Evolutionary conservation across 768 basidiomycete genomes (phyloP), one percentile per base, ranked within the genome.

Genomic region (Suillus hirtellus): DNA sequence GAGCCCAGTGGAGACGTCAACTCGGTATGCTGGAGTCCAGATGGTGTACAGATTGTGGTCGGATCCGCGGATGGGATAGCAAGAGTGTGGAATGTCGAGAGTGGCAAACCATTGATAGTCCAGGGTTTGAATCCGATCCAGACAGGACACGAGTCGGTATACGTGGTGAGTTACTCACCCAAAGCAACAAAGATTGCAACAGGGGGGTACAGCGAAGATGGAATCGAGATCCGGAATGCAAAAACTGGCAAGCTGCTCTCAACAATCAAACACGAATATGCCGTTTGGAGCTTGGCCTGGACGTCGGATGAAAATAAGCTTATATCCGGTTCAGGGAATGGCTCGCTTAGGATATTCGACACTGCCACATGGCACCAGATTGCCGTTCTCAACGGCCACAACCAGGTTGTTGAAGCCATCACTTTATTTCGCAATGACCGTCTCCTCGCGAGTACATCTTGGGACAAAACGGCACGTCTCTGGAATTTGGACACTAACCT

Each of bases 31-130:
- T 54, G 53, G 53, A 35, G 53, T n/a, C 53, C 53, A 9, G 65
- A 69, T 52, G 64, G 63, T 19, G 38, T 43, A 38, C 55, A 46
- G 14, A 38, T 71, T 8, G 60, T 67, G 38, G 58, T 66, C 9
- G 64, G 60, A 35, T 61, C 68, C 4, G 46, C n/a, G 11, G 70
- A 71, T 34, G 52, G 46, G 4, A 64, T 62, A 19, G 56, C 66
- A 17, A 44, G 60, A n/a, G 60, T 60, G 17, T 60, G 60, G 60
- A 6, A 60, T 50, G 34, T 27, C 11, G n/a, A 50, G 31, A 60
- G n/a, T 1, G 60, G 60, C 5, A 19, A 34, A 60, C 35, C 49
- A 47, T 24, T 47, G 47, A 24, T 47, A 2, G 31, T 60, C 19
- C 31, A 14, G 6, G 60, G 46, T 52, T 50, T 49, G 24, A 49